Percentiles rank a stretch among this genome's conserved stretches.
These are phyloP conservation scores for Blastocystis sp. DNA, from an alignment of 352 stramenopile genomes.

Conservation along the genomic window DNA sequence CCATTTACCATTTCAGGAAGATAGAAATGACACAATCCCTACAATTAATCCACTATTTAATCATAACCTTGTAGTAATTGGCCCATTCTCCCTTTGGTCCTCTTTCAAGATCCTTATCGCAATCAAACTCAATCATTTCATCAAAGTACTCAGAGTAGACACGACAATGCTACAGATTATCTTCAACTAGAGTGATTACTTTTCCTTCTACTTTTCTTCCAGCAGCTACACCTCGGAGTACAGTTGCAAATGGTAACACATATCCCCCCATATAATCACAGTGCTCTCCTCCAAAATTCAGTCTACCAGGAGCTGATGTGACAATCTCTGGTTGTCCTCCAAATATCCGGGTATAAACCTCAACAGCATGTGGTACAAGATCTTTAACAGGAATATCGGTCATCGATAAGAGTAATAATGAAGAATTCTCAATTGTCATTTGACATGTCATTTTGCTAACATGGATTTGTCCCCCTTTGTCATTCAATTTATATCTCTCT, in stretches of 20 bases:
- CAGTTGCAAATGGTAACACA: slow-evolving; percentile 33
- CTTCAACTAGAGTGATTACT: not conserved
- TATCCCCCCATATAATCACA: slow-evolving; percentile 62
- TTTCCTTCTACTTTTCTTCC: slow-evolving; percentile 10
- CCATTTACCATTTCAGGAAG: slow-evolving; percentile 23
- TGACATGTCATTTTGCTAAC: too few relatives aligned
- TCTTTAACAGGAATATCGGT: slow-evolving; percentile 7
- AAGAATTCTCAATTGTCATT: not conserved
- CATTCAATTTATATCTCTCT: too few relatives aligned
- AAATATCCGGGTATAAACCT: slow-evolving; percentile 11
- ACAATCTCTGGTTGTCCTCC: slow-evolving; percentile 19
- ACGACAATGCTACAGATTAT: slow-evolving; percentile 6
- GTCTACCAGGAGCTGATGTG: slow-evolving; percentile 19
- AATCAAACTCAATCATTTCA: slow-evolving; percentile 60
- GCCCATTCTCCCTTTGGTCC: slow-evolving; percentile 57
- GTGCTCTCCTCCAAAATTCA: slow-evolving; percentile 63
- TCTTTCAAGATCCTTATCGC: slow-evolving; percentile 33
- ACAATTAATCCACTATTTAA: too few relatives aligned
- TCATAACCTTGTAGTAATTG: slow-evolving; percentile 17
- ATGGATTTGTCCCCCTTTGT: too few relatives aligned
- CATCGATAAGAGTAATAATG: not conserved
- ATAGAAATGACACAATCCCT: slow-evolving; percentile 35
- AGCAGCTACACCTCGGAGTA: slow-evolving; percentile 13
- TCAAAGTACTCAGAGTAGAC: slow-evolving; percentile 58
- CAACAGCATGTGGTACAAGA: not conserved